Conservation (phyloP, 129 eudicot species). For the carrot (Daucus carota) region DH1_v3.0 NC_030389.2:10038001-10038500, state of each 20-base stretch:
- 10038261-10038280: background rate
- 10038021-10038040: background rate
- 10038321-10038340: no score
- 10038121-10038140: background rate
- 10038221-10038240: background rate
- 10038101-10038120: slow-evolving; percentile 11
- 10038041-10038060: background rate
- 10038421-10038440: no score
- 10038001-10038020: slow-evolving; percentile 7
- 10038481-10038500: no score
- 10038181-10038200: background rate
- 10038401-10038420: background rate
- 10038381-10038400: background rate
- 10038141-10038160: background rate
- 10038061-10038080: background rate
- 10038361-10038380: background rate
- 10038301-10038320: no score
- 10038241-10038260: background rate
- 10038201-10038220: background rate
- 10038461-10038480: no score
- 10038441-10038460: no score
- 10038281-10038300: no score
- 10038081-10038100: background rate
- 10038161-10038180: background rate
- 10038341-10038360: background rate